Percentiles rank a stretch among this genome's conserved stretches.
These are phyloP conservation scores for Pleurotus eryngii DNA, from an alignment of 768 basidiomycete species.

Conservation along the genomic window DNA sequence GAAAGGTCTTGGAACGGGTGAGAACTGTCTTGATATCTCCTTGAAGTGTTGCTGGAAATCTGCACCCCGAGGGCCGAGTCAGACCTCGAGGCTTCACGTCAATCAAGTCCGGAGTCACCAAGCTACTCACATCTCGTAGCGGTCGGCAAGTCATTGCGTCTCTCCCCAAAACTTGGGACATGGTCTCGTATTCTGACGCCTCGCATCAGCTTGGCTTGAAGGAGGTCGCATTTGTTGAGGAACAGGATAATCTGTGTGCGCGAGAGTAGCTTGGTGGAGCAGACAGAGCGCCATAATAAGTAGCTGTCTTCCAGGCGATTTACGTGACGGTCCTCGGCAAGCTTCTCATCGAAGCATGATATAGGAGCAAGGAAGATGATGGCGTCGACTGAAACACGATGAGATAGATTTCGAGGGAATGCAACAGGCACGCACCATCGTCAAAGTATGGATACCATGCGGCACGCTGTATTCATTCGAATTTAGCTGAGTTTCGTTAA, in stretches of 20 bases:
- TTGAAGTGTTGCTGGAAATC: slow-evolving; percentile 82
- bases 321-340: slow-evolving; percentile 65
- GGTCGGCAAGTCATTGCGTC: slow-evolving; percentile 65
- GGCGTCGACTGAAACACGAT: slow-evolving; percentile 50
- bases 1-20: slow-evolving; percentile 64
- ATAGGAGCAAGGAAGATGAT: slow-evolving; percentile 83
- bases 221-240: slow-evolving; percentile 70
- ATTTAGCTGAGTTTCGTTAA: slow-evolving; percentile 6
- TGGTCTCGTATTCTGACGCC: slow-evolving; percentile 65
- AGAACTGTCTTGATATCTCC: slow-evolving; percentile 61
- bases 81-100: background rate
- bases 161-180: slow-evolving; percentile 71
- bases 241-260: slow-evolving; percentile 57
- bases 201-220: slow-evolving; percentile 67
- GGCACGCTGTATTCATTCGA: slow-evolving; percentile 43
- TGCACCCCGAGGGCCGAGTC: slow-evolving; percentile 20
- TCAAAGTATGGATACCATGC: slow-evolving; percentile 84
- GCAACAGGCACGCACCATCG: slow-evolving; percentile 41
- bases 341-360: slow-evolving; percentile 78
- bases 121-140: slow-evolving; percentile 63
- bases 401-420: background rate
- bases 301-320: slow-evolving; percentile 72
- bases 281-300: slow-evolving; percentile 74
- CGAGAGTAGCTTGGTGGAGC: slow-evolving; percentile 60
- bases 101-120: background rate